These are phyloP conservation scores for Setaria italica DNA, from an alignment of 202 grass and related monocot genomes.

Conservation along the genomic window DNA sequence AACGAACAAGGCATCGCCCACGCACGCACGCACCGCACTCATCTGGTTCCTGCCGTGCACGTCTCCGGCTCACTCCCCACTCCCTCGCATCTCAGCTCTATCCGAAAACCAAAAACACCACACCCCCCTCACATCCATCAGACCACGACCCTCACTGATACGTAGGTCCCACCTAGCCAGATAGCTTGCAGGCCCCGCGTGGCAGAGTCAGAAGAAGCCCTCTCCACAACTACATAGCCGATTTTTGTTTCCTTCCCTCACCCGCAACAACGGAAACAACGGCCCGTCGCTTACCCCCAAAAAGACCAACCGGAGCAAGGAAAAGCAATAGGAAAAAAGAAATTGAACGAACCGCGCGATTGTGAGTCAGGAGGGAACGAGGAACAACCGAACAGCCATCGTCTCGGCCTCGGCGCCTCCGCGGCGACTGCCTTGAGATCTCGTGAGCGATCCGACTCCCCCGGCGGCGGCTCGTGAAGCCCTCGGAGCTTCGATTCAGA, in stretches of 20 bases:
- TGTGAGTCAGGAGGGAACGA: neutral
- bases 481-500: constrained; percentile 6
- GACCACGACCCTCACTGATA: neutral
- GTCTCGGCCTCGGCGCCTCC: neutral
- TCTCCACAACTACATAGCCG: neutral
- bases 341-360: constrained; percentile 37
- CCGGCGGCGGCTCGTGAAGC: neutral
- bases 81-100: neutral
- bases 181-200: neutral
- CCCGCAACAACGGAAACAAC: constrained; percentile 57
- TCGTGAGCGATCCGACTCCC: constrained; percentile 1
- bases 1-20: no score
- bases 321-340: neutral
- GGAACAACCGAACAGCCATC: neutral
- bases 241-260: constrained; percentile 11
- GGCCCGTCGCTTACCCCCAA: constrained; percentile 22
- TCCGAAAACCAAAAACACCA: neutral
- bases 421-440: neutral
- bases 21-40: no score
- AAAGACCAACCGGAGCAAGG: constrained; percentile 9
- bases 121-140: neutral
- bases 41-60: no score
- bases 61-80: neutral
- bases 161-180: fast-evolving
- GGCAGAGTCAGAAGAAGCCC: neutral